A percentile compares a stretch with the other conserved stretches of the same genome.
These are phyloP conservation scores for Chrysoporthe deuterocubensis DNA, from an alignment of 2,329 filamentous ascomycete genomes.

Conservation along the genomic window DNA sequence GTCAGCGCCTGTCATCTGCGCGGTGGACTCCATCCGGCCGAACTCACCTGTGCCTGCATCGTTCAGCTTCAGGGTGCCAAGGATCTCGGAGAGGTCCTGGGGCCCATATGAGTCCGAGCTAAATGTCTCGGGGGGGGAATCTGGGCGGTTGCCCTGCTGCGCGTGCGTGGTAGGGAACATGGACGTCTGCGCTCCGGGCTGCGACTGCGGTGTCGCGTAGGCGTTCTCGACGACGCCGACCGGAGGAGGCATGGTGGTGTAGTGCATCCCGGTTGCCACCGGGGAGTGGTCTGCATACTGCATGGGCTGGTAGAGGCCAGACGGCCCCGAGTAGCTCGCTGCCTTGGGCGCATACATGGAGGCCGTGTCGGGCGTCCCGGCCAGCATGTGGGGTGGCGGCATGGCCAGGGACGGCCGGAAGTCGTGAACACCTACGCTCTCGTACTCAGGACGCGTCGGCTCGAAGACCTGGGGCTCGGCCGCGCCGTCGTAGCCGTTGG, in stretches of 20 bases:
- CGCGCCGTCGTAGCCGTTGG: constrained; percentile 75
- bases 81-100: constrained; percentile 75
- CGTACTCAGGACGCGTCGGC: constrained; percentile 48
- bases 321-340: constrained; percentile 51
- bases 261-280: constrained; percentile 55
- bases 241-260: constrained; percentile 55
- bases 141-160: constrained; percentile 47
- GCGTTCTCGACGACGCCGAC: constrained; percentile 55
- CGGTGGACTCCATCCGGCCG: too few relatives aligned
- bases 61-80: constrained; percentile 86
- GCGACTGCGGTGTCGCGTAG: constrained; percentile 40
- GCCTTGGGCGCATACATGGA: constrained; percentile 53
- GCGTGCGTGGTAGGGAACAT: constrained; percentile 60
- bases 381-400: constrained; percentile 48
- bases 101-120: constrained; percentile 68
- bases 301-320: constrained; percentile 51
- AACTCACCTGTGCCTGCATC: constrained; percentile 80
- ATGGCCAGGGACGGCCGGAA: constrained; percentile 58
- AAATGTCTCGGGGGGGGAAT: constrained; percentile 55
- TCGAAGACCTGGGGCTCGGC: constrained; percentile 48
- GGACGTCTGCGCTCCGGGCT: constrained; percentile 41
- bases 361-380: constrained; percentile 45
- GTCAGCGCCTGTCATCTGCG: constrained; percentile 18
- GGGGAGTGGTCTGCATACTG: constrained; percentile 51
- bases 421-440: constrained; percentile 48